Base-by-base conservation (phyloP, 2,329 filamentous ascomycete species). In the Metarhizium album region DNA sequence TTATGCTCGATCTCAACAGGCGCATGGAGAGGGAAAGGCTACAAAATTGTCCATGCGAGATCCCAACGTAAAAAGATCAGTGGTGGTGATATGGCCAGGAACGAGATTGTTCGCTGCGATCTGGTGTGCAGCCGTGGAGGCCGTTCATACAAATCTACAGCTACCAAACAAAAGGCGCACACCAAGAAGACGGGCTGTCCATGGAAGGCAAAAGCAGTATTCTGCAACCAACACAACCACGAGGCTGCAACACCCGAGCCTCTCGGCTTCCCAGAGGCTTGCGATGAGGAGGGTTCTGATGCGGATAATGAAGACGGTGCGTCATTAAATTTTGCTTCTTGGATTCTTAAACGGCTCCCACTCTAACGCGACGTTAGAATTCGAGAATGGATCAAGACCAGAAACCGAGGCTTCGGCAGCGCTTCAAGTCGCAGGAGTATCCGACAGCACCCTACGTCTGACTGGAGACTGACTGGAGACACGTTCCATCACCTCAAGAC, bases 131-230 rank as follows among this genome's bases (percentile, higher is more conserved):
- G 73, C 54, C 66, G 70, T 45, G 70, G 70, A 46, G 70, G 70
- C 23, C 62, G 69, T 38, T 67, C 70, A 9, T 73, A 73, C 57
- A 68, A 69, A 43, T 70, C 68, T 53, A 64, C 65, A 58, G 70
- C 70, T 6, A 73, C 68, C 4, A 71, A 71, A 59, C 68, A 70
- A 55, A 72, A 72, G 58, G 70, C 70, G 6, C 66, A 68, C 23
- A 73, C 70, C 7, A 73, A 73, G 57, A 73, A 73, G 61, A 73
- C 70, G 0, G 67, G 69, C 46, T 73, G 70, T 23, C 70, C 70
- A 4, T 73, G 70, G 70, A 71, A 70, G 53, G 70, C 70, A 29
- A 73, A 72, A 53, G 70, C 70, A 2, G 63, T 73, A 38, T 65
- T 65, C 42, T 73, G 70, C 57, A 65, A 72, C 52, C 63, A 70